A percentile compares a stretch with the other conserved stretches of the same genome.
Conservation (phyloP, 805 yeast species). For the Saturnispora mendoncae region DNA sequence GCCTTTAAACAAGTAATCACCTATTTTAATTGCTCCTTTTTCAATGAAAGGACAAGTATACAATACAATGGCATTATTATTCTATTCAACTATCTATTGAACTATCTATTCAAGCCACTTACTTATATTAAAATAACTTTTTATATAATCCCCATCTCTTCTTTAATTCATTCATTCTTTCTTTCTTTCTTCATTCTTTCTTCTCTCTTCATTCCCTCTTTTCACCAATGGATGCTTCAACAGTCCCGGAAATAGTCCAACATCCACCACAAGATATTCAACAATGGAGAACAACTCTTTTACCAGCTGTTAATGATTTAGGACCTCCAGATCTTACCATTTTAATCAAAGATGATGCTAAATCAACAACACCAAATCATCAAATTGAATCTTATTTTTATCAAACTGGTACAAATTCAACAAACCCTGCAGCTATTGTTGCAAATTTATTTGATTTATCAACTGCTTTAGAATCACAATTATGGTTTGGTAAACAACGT, state of each 20-base stretch:
- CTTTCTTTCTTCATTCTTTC: background rate
- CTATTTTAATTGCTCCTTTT: too few relatives aligned
- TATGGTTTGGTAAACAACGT: constrained; percentile 73
- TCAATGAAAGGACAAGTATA: too few relatives aligned
- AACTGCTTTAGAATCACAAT: constrained; percentile 55
- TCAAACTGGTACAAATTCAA: constrained; percentile 67
- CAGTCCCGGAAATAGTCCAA: constrained; percentile 42
- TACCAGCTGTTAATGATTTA: constrained; percentile 51
- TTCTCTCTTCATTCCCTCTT: background rate
- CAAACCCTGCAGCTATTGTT: constrained; percentile 69
- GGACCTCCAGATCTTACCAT: constrained; percentile 67
- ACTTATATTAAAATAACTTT: too few relatives aligned
- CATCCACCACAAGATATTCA: constrained; percentile 40
- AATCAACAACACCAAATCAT: constrained; percentile 22
- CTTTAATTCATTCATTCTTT: too few relatives aligned
- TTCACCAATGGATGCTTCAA: background rate
- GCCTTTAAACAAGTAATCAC: too few relatives aligned
- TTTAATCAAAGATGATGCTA: constrained; percentile 31
- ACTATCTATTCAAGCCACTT: too few relatives aligned
- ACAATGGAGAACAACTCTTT: constrained; percentile 53
- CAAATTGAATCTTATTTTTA: constrained; percentile 60
- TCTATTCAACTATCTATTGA: too few relatives aligned
- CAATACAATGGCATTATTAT: too few relatives aligned
- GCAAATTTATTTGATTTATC: constrained; percentile 64
- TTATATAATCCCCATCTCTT: too few relatives aligned